Evolutionary conservation across 805 yeast species (phyloP).

Genomic region (Scheffersomyces amazonensis): DNA sequence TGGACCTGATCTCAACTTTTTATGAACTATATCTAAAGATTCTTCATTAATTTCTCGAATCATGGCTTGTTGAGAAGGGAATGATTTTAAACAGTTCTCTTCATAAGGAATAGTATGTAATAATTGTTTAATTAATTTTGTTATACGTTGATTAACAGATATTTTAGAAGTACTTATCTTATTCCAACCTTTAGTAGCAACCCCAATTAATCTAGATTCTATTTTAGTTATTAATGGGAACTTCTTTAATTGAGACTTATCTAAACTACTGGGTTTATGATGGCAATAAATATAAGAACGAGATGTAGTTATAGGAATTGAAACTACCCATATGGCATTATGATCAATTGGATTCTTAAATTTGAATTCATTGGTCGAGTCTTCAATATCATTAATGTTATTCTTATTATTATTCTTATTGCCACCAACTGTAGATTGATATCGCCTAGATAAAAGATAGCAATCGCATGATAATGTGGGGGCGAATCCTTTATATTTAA

Average conservation of each 20-base stretch:
- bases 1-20: constrained; percentile 6
- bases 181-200: constrained; percentile 62
- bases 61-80: constrained; percentile 68
- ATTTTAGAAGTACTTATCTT: constrained; percentile 54
- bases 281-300: constrained; percentile 69
- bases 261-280: constrained; percentile 37
- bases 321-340: constrained; percentile 57
- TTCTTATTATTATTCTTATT: neutral
- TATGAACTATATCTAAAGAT: constrained; percentile 4
- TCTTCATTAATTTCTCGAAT: constrained; percentile 44
- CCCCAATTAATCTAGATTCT: constrained; percentile 45
- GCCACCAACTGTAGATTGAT: neutral
- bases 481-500: neutral
- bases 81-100: constrained; percentile 69
- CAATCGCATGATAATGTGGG: too few species aligned
- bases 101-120: constrained; percentile 72
- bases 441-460: neutral
- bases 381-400: neutral
- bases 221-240: constrained; percentile 34
- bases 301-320: constrained; percentile 67
- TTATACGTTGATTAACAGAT: constrained; percentile 58
- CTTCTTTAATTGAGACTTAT: constrained; percentile 19
- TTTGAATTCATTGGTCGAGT: neutral
- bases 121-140: constrained; percentile 47
- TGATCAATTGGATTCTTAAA: constrained; percentile 10